Evolutionary conservation across 805 yeast species (phyloP).

Genomic region (Barnettozyma vustinii): DNA sequence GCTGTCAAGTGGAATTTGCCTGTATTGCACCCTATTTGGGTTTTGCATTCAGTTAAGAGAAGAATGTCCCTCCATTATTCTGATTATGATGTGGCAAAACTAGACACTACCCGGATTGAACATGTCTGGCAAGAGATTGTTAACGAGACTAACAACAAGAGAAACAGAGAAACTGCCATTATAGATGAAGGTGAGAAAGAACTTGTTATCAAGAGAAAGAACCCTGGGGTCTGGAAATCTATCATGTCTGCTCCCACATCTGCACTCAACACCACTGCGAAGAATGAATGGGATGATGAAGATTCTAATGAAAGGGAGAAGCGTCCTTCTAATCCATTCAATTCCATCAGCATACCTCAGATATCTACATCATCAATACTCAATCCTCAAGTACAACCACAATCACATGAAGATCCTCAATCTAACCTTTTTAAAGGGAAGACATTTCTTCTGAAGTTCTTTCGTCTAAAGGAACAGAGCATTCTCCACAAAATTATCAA

Average conservation of each 20-base stretch:
- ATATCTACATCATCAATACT: constrained; percentile 6
- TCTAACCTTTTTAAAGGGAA: constrained; percentile 36
- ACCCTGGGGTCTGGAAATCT: constrained; percentile 38
- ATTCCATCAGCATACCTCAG: constrained; percentile 5
- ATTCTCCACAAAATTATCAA: constrained; percentile 38
- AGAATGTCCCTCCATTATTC: constrained; percentile 34
- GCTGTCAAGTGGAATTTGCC: constrained; percentile 38
- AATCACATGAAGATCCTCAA: background rate
- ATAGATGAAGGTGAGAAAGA: constrained; percentile 14
- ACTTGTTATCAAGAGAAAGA: constrained; percentile 15
- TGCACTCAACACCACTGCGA: constrained; percentile 3
- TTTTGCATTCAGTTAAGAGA: constrained; percentile 33
- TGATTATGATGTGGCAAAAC: constrained; percentile 20
- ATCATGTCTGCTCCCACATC: constrained; percentile 23
- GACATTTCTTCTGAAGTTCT: constrained; percentile 40
- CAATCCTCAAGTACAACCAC: background rate
- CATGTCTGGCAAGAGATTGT: constrained; percentile 26
- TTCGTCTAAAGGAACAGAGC: constrained; percentile 30
- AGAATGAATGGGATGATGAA: constrained; percentile 22
- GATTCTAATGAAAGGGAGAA: constrained; percentile 3
- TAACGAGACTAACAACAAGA: constrained; percentile 21
- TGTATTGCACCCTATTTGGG: constrained; percentile 38
- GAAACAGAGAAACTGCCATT: constrained; percentile 7
- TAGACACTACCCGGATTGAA: constrained; percentile 27
- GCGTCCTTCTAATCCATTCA: constrained; percentile 6